These are phyloP conservation scores for Aegilops tauschii DNA, from an alignment of 176 grass and related monocot genomes.

Conservation along the genomic window DNA sequence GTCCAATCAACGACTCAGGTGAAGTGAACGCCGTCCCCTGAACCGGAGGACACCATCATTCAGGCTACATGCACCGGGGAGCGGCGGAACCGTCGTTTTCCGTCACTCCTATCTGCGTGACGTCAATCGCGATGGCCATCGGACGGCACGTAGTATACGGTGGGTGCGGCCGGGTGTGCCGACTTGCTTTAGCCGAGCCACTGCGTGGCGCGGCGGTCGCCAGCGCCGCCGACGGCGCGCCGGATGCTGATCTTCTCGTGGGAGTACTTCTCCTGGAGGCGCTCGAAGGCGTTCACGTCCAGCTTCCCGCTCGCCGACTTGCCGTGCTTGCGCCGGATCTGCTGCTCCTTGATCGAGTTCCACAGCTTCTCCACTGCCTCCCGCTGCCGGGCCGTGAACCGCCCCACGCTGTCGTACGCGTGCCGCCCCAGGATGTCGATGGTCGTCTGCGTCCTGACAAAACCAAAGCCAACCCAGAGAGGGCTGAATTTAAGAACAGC, in stretches of 20 bases:
- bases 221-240: constrained; percentile 54
- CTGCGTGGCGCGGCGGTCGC: constrained; percentile 56
- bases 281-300: constrained; percentile 80
- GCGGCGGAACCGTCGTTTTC: background rate
- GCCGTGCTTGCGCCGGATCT: constrained; percentile 76
- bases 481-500: background rate
- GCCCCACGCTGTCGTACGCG: constrained; percentile 61
- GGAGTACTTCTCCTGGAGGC: constrained; percentile 83
- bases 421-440: constrained; percentile 87
- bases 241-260: constrained; percentile 95
- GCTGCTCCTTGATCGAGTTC: constrained; percentile 91
- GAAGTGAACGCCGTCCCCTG: background rate
- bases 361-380: constrained; percentile 72
- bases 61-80: background rate
- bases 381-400: constrained; percentile 68
- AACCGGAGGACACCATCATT: background rate
- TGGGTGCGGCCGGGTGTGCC: no score
- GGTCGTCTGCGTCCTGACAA: constrained; percentile 75
- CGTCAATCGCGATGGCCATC: no score
- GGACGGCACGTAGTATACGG: no score
- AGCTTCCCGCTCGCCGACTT: constrained; percentile 90
- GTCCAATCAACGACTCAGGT: background rate
- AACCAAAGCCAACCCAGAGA: background rate
- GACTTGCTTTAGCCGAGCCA: constrained; percentile 60
- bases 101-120: background rate